Evolutionary conservation across 805 yeast genomes (phyloP).

Genomic region (Nakazawaea laoshanensis): DNA sequence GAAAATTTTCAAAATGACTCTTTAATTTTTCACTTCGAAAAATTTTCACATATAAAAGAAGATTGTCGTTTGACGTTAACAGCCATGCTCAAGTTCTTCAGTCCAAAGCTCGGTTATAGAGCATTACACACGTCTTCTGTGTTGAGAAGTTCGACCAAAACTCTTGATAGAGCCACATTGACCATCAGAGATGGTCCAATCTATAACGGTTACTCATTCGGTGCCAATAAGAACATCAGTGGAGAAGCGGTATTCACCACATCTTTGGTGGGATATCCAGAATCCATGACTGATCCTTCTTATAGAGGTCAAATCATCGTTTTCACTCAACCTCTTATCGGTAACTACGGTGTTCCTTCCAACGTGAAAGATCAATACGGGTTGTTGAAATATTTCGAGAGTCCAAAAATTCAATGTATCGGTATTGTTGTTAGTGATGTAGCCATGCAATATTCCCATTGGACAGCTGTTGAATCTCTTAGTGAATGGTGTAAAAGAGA

Average conservation of each 20-base stretch:
- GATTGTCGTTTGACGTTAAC: too few relatives aligned
- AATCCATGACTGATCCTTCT: slow-evolving; percentile 98
- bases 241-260: slow-evolving; percentile 99
- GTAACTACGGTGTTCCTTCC: slow-evolving; percentile 97
- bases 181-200: slow-evolving; percentile 91
- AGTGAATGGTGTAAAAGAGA: slow-evolving; percentile 95
- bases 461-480: slow-evolving; percentile 97
- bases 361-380: slow-evolving; percentile 78
- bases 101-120: too few relatives aligned
- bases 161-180: slow-evolving; percentile 75
- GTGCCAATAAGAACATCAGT: slow-evolving; percentile 84
- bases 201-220: slow-evolving; percentile 89
- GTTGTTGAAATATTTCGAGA: slow-evolving; percentile 83
- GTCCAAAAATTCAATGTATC: slow-evolving; percentile 84
- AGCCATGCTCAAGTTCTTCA: too few relatives aligned
- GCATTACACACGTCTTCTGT: slow-evolving; percentile 18
- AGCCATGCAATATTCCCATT: slow-evolving; percentile 94
- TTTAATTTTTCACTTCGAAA: too few relatives aligned
- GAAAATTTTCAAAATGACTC: too few relatives aligned
- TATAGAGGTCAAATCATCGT: slow-evolving; percentile 95
- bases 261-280: slow-evolving; percentile 96
- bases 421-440: slow-evolving; percentile 96
- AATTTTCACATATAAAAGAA: too few relatives aligned
- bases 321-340: slow-evolving; percentile 94
- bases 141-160: slow-evolving; percentile 19